Base-by-base conservation (phyloP, 495 filamentous ascomycete species). In the Xeromyces bisporus region DNA sequence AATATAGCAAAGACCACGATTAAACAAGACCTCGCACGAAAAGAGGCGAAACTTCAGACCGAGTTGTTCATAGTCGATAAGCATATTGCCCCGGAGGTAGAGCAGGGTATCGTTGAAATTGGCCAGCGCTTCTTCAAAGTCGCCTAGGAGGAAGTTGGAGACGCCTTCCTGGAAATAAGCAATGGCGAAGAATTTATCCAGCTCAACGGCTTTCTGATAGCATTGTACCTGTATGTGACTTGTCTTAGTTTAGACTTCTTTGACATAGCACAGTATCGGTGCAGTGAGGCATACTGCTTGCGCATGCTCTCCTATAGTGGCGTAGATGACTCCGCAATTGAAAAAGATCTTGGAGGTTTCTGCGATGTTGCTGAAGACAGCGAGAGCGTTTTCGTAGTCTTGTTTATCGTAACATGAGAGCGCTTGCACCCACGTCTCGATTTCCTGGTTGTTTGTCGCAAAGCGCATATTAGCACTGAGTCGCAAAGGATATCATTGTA, bases 111-210 rank as follows among this genome's bases (percentile, higher is more conserved):
- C 89, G 56, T 99, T 99, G 71, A 99, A 99, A 59, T 99, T 96
- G 31, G 85, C 85, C 37, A 96, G 60, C 29, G 89, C 89, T 55
- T 96, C 91, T 45, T 94, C 86, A 49, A 94, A 99, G 51, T 99
- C 91, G 33, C 84, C 86, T 20, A 94, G 66, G 30, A 99, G 60
- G 60, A 99, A 99, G 54, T 96, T 99, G 21, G 91, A 96, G 1
- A 99, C 89, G 15, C 89, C 89, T 56, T 96, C 81, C 46, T 99
- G 89, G 56, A 99, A 99, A 51, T 94, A 99, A 17, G 89, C 91
- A 29, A 99, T 82, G 28, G 89, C 89, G 13, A 99, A 77, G 44
- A 93, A 99, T 40, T 83, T 77, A 50, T 99, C 89, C 23, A 93
- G 64, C 29, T 73, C 65, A 39, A 93, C 73, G 13, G 91, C 84